These are phyloP conservation scores for Plasmodium sp. DNA, from an alignment of 169 alveolate species.

Conservation along the genomic window DNA sequence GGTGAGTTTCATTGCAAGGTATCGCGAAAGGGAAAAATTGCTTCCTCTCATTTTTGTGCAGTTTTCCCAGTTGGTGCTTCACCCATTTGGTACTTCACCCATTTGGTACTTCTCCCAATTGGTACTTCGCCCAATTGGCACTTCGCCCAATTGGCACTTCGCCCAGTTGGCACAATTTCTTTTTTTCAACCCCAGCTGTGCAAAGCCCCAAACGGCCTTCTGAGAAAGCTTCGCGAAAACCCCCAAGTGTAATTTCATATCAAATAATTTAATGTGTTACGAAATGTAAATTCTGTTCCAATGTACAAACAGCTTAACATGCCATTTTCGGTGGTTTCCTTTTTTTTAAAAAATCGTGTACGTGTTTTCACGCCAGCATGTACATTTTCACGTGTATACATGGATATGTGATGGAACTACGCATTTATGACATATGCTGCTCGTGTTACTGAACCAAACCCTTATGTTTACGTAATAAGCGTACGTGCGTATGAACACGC, in stretches of 20 bases:
- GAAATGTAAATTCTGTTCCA: background rate
- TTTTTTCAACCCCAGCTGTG: background rate
- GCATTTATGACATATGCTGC: background rate
- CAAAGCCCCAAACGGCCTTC: background rate
- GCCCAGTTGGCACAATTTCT: background rate
- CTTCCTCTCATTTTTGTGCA: background rate
- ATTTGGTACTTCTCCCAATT: background rate
- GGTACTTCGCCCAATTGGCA: background rate
- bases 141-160: background rate
- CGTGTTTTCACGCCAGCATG: background rate
- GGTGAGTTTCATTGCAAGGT: background rate
- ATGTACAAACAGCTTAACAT: background rate
- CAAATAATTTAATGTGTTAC: background rate
- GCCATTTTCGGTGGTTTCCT: background rate
- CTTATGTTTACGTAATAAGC: background rate
- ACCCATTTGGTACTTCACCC: background rate
- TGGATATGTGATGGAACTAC: background rate
- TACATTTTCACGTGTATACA: background rate
- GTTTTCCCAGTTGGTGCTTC: background rate
- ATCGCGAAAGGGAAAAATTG: background rate
- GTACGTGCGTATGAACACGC: background rate
- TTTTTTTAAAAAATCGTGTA: background rate
- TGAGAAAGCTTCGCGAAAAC: background rate
- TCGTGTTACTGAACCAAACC: background rate
- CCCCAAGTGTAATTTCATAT: background rate